phyloP scores from a whole-genome alignment of 2,329 filamentous ascomycete species.

The Claviceps digitariae region DNA sequence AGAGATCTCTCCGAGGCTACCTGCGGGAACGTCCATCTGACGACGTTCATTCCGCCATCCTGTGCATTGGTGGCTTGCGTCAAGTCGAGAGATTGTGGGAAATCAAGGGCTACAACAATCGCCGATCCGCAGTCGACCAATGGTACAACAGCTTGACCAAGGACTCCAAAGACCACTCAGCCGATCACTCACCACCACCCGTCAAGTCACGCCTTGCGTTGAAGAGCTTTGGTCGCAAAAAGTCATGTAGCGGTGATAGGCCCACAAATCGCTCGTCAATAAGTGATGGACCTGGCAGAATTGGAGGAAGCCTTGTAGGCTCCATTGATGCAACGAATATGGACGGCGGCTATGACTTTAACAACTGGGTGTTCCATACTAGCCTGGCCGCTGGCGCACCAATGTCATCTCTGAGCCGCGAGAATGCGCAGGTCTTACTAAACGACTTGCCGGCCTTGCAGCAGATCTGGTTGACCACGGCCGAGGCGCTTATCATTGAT shows the following conservation, averaged over 20 bases:
- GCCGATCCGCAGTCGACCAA: constrained; percentile 43
- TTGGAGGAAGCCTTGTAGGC: constrained; percentile 15
- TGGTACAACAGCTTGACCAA: constrained; percentile 43
- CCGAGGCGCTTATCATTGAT: constrained; percentile 47
- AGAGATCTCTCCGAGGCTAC: constrained; percentile 49
- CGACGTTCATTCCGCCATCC: constrained; percentile 46
- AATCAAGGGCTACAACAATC: constrained; percentile 49
- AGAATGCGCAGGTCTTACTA: constrained; percentile 37
- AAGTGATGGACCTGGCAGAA: constrained; percentile 13
- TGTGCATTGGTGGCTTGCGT: constrained; percentile 47
- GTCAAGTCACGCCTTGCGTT: constrained; percentile 39
- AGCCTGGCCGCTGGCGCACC: constrained; percentile 48
- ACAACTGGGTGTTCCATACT: constrained; percentile 40
- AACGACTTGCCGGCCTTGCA: constrained; percentile 43
- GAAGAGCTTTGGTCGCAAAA: constrained; percentile 43
- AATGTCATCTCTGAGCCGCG: constrained; percentile 39
- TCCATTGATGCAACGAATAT: constrained; percentile 19
- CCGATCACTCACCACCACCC: constrained; percentile 19
- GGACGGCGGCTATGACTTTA: constrained; percentile 14
- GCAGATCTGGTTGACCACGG: constrained; percentile 49
- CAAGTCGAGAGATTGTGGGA: constrained; percentile 54
- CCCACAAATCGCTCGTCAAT: constrained; percentile 10
- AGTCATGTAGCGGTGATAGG: constrained; percentile 27
- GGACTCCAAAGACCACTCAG: constrained; percentile 28
- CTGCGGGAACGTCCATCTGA: constrained; percentile 48